phyloP scores from a whole-genome alignment of 352 stramenopile genomes.

The Phytophthora sojae region DNA sequence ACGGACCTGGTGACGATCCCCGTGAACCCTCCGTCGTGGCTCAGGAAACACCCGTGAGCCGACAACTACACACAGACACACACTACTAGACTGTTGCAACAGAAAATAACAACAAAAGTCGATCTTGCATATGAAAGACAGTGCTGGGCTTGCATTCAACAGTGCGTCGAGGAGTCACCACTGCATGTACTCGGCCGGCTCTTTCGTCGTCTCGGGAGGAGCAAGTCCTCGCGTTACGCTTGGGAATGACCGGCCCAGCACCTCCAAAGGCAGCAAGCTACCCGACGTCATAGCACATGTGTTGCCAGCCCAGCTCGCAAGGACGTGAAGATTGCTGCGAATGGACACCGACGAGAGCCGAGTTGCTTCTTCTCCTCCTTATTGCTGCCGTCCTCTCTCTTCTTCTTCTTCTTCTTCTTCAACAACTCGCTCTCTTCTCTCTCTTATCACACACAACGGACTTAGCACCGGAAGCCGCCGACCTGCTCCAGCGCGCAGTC shows the following conservation, averaged over 20 bases:
- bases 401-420: too few relatives aligned
- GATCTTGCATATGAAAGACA: conserved; percentile 11
- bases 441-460: conserved; percentile 22
- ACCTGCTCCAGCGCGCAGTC: conserved; percentile 95
- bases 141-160: conserved; percentile 36
- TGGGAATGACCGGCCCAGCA: background rate
- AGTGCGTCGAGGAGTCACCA: conserved; percentile 13
- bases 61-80: background rate
- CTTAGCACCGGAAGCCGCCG: conserved; percentile 63
- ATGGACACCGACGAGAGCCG: conserved; percentile 8
- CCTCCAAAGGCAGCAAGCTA: background rate
- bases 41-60: conserved; percentile 61
- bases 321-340: background rate
- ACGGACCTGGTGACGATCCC: conserved; percentile 92
- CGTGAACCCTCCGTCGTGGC: conserved; percentile 74
- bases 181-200: background rate
- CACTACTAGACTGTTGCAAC: background rate
- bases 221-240: background rate
- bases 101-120: background rate
- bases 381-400: background rate
- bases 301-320: conserved; percentile 1
- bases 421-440: conserved; percentile 5
- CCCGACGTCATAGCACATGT: background rate
- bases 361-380: conserved; percentile 5
- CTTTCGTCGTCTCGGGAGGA: background rate